Percentiles rank a stretch among this genome's conserved stretches.
phyloP scores from a whole-genome alignment of 1,284 basidiomycete species.

The Stereum hirsutum region DNA sequence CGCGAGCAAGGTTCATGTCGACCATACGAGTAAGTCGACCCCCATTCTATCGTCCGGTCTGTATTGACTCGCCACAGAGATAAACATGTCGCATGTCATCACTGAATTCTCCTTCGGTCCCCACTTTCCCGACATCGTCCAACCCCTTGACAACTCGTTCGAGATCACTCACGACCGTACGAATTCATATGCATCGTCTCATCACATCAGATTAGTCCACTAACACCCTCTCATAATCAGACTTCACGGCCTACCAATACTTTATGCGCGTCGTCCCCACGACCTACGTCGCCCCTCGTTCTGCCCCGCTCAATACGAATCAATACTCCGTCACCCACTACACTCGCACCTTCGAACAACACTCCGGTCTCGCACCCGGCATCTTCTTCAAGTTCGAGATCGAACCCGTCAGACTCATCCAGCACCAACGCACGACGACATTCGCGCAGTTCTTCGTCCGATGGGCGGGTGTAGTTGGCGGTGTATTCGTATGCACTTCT shows the following conservation, averaged over 20 bases:
- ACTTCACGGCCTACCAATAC: slow-evolving; percentile 95
- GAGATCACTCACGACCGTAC: slow-evolving; percentile 75
- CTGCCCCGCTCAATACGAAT: slow-evolving; percentile 64
- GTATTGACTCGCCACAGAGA: slow-evolving; percentile 40
- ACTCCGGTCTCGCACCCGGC: slow-evolving; percentile 78
- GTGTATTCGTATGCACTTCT: slow-evolving; percentile 72
- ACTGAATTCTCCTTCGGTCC: slow-evolving; percentile 96
- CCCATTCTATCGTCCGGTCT: not conserved
- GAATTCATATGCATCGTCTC: slow-evolving; percentile 28
- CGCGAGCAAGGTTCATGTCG: slow-evolving; percentile 78
- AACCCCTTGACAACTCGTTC: slow-evolving; percentile 89
- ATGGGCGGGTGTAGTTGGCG: slow-evolving; percentile 72
- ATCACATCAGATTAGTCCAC: not conserved
- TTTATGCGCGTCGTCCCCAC: slow-evolving; percentile 94
- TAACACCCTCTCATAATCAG: slow-evolving; percentile 35
- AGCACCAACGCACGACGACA: slow-evolving; percentile 81
- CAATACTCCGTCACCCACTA: slow-evolving; percentile 98
- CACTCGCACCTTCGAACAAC: slow-evolving; percentile 68
- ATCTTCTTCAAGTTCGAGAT: slow-evolving; percentile 98
- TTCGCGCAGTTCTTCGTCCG: slow-evolving; percentile 80
- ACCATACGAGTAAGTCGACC: slow-evolving; percentile 59
- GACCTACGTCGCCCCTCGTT: slow-evolving; percentile 72
- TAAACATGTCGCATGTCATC: slow-evolving; percentile 96
- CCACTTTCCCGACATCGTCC: slow-evolving; percentile 91
- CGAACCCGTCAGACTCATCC: slow-evolving; percentile 81